Conservation (phyloP, 2,329 filamentous ascomycete genomes). For the Venturiaceae sp. region DNA sequence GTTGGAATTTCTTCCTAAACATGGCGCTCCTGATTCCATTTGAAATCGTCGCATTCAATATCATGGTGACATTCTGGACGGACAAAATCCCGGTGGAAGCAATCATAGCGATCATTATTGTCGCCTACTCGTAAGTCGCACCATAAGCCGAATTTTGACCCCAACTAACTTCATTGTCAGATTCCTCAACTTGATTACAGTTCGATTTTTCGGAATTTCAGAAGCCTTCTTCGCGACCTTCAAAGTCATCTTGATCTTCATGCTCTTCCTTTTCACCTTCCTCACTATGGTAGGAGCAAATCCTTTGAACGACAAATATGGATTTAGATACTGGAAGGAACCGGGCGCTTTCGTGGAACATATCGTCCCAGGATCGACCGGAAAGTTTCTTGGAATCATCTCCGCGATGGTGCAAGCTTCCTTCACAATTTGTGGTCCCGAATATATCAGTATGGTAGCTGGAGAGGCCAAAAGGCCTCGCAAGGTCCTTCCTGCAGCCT, state of each 20-base stretch:
- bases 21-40: slow-evolving; percentile 41
- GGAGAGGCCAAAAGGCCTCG: slow-evolving; percentile 37
- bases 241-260: slow-evolving; percentile 36
- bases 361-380: slow-evolving; percentile 17
- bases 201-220: slow-evolving; percentile 32
- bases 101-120: neutral
- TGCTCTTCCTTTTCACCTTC: slow-evolving; percentile 29
- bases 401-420: slow-evolving; percentile 25
- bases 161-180: neutral
- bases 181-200: slow-evolving; percentile 34
- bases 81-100: slow-evolving; percentile 6
- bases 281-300: slow-evolving; percentile 6
- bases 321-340: slow-evolving; percentile 35
- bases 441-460: slow-evolving; percentile 39
- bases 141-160: neutral
- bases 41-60: slow-evolving; percentile 37
- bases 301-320: slow-evolving; percentile 21
- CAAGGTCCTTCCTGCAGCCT: slow-evolving; percentile 35
- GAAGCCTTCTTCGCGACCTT: slow-evolving; percentile 43
- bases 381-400: slow-evolving; percentile 25
- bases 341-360: slow-evolving; percentile 23
- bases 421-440: slow-evolving; percentile 38
- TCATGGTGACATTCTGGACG: slow-evolving; percentile 19
- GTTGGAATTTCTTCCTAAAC: slow-evolving; percentile 44
- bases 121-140: slow-evolving; percentile 13